Base-by-base conservation (phyloP, 2,329 filamentous ascomycete species). In the Ceratocystis harringtonii region DNA sequence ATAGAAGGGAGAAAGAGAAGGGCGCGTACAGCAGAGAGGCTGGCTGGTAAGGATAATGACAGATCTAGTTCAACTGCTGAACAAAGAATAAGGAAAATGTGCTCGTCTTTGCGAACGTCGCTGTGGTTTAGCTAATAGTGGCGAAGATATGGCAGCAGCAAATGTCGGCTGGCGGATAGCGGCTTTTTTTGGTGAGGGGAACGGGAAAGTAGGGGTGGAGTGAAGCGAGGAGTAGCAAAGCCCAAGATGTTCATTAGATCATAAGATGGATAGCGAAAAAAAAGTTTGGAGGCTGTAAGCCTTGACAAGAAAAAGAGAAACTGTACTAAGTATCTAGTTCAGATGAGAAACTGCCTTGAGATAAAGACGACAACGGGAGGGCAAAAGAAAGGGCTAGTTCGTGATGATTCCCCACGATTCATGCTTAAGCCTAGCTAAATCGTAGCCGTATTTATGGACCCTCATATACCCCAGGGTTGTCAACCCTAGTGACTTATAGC, bases 391-490 rank as follows among this genome's bases (percentile, higher is more conserved):
- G 22, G 19, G 3, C 19, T 55, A 25, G 8, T 41, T 25, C 50
- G 19, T 55, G 50, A 25, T 55, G 22, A 55, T 55, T 55, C 50
- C 25, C 50, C 12, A 55, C 19, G 50, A 55, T 55, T 55, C 19
- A 19, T 25, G 50, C 12, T 28, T 25, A 12, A 5, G 50, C 8
- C 6, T 55, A 22, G 50, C 50, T 55, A 55, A 28, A 25, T 55
- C 25, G 50, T 25, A 55, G 22, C 19, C 12, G 8, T 22, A 55
- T 28, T 28, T 55, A 8, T 55, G 50, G 50, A 5, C 22, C 50
- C 3, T 15, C n/a, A 3, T 7, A 0, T 22, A 1, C 7, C 15
- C 0, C 15, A 50, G 22, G 45, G 45, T n/a, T 41, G 4, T 0
- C 10, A 41, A 41, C 36, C 36, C 36, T 10, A 12, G 8, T 12